Base-by-base conservation (phyloP, 495 filamentous ascomycete genomes). In the Cairneyella variabilis region DNA sequence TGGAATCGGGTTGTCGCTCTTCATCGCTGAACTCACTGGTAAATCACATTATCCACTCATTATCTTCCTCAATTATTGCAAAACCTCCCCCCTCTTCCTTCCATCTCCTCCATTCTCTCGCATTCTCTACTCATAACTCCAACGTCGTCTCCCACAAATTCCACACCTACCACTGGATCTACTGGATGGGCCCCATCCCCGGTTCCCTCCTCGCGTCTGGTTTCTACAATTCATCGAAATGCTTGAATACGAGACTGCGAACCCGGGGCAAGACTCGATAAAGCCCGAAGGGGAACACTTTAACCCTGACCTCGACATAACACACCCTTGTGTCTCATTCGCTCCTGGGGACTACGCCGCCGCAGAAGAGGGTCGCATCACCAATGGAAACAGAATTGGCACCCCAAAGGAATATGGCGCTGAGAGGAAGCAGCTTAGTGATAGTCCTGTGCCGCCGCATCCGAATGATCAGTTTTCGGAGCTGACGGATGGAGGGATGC, bases 221-320 rank as follows among this genome's bases (percentile, higher is more conserved):
- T 2, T 89, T 91, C 64, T 91, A 88, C 61, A 70, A 71, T 64
- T 89, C 48, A 75, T 90, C 54, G 82, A 86, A 60, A 59, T 71
- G 2, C 73, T 91, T 37, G 78, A 85, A 59, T 95, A 88, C 66
- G 80, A 90, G 65, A 83, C 80, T 10, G 86, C 83, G 53, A 95
- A 95, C 55, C 84, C 84, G 1, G 83, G 76, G 6, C 83, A 84
- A 66, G 88, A 91, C 26, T 30, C 7, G 8, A 14, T 36, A 22
- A 48, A 43, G 25, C 36, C 28, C 14, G 37, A 49, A 45, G 56
- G 50, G 17, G 56, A 59, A 17, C 43, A 50, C 36, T 59, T 59
- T 27, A 38, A 54, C 21, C 56, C 56, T 11, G 45, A 59, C 26
- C 21, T 25, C n/a, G 30, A 52, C 20, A 17, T 32, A 6, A 10